Percentiles rank a stretch among this genome's conserved stretches.
These are phyloP conservation scores for Ceratocystis harringtonii DNA, from an alignment of 2,329 filamentous ascomycete genomes.

Conservation along the genomic window DNA sequence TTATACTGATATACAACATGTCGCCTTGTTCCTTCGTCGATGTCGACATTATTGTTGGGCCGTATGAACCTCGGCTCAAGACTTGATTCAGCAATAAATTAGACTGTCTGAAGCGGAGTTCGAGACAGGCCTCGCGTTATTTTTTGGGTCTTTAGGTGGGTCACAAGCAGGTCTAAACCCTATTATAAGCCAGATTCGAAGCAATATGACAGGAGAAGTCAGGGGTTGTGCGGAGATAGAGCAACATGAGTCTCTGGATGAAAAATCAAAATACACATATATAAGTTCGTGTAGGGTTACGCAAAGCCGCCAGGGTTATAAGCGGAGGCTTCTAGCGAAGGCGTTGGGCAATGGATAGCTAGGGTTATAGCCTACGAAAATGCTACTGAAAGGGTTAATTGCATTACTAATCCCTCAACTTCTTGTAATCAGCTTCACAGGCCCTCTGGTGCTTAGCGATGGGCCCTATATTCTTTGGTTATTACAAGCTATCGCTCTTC, in stretches of 20 bases:
- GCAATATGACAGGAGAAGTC: not conserved
- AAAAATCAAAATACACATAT: not conserved
- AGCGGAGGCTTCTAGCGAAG: not conserved
- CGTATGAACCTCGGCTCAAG: not conserved
- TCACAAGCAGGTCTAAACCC: not conserved
- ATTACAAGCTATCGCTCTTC: not conserved
- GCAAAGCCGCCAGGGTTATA: not conserved
- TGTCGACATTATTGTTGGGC: not conserved
- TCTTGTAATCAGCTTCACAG: not conserved
- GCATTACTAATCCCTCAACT: no score
- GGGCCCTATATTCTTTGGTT: not conserved
- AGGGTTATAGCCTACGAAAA: no score
- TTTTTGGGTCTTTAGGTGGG: not conserved
- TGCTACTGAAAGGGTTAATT: no score
- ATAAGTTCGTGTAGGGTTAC: not conserved
- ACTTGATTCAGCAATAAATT: no score
- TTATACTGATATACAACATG: not conserved
- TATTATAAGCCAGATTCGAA: not conserved
- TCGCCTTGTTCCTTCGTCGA: not conserved
- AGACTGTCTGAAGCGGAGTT: not conserved
- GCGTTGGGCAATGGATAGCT: no score
- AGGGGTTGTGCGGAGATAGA: not conserved
- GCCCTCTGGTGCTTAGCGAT: no score
- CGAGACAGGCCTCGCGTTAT: not conserved
- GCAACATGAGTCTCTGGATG: not conserved